Conservation (phyloP, 2,329 filamentous ascomycete species). For the Aspergillus oerlinghausenensis region DNA sequence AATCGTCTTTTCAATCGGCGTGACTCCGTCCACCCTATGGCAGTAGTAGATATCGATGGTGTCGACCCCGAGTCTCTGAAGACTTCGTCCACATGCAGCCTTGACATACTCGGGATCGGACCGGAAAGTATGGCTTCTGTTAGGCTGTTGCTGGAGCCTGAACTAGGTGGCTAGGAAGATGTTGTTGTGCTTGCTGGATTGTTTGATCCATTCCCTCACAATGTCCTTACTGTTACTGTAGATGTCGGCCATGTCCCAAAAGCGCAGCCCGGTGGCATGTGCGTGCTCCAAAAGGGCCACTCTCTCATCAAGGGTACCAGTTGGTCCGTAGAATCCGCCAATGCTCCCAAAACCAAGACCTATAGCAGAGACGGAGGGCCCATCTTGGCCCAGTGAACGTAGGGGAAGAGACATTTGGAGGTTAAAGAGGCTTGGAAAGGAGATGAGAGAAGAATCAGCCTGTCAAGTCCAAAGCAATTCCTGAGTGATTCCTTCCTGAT, state of each 20-base stretch:
- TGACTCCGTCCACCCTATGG: constrained; percentile 41
- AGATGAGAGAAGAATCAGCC: neutral
- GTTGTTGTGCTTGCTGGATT: constrained; percentile 34
- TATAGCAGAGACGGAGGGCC: constrained; percentile 18
- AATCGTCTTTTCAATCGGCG: constrained; percentile 44
- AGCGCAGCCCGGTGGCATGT: constrained; percentile 24
- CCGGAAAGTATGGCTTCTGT: constrained; percentile 19
- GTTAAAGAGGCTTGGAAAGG: neutral
- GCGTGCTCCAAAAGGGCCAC: constrained; percentile 26
- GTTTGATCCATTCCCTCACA: constrained; percentile 39
- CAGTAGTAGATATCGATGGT: constrained; percentile 44
- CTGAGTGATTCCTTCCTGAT: neutral
- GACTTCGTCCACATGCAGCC: constrained; percentile 31
- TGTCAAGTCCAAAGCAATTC: neutral
- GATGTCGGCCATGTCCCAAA: constrained; percentile 33
- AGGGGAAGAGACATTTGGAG: neutral
- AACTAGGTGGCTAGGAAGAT: constrained; percentile 43
- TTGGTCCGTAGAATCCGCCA: constrained; percentile 16
- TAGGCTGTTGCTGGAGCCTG: constrained; percentile 17
- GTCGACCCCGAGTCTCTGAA: constrained; percentile 34
- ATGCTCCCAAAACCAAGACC: constrained; percentile 24
- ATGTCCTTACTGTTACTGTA: constrained; percentile 27
- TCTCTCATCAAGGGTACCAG: constrained; percentile 10
- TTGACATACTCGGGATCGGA: constrained; percentile 36
- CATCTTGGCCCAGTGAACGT: constrained; percentile 14